Conservation (phyloP, 2,329 filamentous ascomycete species). For the Exophiala spinifera region DNA sequence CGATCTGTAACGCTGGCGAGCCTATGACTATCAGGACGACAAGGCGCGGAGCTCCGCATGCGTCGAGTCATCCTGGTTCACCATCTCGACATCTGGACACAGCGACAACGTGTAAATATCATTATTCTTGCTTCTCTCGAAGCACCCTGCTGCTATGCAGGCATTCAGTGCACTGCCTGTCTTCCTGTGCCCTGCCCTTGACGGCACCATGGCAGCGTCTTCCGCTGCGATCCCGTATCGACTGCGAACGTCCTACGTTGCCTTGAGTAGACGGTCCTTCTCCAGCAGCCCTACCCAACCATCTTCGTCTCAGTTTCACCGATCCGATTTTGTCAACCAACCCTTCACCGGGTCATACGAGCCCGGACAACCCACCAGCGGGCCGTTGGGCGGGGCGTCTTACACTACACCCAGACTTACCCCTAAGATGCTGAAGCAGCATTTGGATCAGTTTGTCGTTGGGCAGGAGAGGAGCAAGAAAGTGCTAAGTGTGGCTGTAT, state of each 20-base stretch:
- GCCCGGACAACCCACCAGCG: conserved; percentile 57
- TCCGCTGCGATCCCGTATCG: conserved; percentile 10
- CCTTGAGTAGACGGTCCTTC: conserved; percentile 18
- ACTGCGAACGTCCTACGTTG: conserved; percentile 20
- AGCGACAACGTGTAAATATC: neutral
- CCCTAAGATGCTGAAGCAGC: conserved; percentile 71
- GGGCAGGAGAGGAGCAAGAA: conserved; percentile 92
- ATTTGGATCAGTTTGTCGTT: conserved; percentile 93
- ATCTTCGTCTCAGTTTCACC: conserved; percentile 52
- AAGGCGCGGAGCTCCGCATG: neutral
- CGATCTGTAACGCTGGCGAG: too few relatives aligned
- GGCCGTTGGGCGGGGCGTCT: conserved; percentile 60
- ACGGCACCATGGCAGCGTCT: conserved; percentile 13
- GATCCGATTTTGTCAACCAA: conserved; percentile 62
- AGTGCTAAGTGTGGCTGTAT: conserved; percentile 85
- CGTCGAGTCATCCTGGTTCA: neutral
- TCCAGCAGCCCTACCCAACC: conserved; percentile 11
- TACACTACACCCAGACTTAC: conserved; percentile 59
- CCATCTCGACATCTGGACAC: neutral
- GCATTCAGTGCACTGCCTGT: conserved; percentile 2
- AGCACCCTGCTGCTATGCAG: conserved; percentile 7
- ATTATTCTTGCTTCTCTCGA: neutral
- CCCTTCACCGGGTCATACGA: conserved; percentile 64
- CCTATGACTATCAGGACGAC: neutral
- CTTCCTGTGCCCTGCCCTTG: conserved; percentile 23